Evolutionary conservation across 306 rosid genomes (phyloP), one percentile per base, ranked within the genome.

Genomic region (Malus orientalis): DNA sequence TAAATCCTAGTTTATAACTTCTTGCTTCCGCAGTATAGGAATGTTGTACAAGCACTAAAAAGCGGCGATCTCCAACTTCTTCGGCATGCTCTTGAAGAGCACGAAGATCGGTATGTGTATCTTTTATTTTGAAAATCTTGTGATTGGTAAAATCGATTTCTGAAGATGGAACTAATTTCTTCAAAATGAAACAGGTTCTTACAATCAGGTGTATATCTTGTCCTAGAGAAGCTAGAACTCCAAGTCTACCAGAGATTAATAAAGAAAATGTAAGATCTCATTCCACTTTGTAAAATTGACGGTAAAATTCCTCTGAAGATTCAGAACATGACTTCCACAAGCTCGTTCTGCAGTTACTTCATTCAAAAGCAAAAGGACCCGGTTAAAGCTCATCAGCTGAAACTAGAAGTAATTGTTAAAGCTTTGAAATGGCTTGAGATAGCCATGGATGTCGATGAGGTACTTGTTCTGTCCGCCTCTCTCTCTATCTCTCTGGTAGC

Each of bases 201-300:
- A 83, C 89, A 96, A 84, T 95, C 97, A 45, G 99, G 99, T 47
- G 99, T 95, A 27, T 92, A 90, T 88, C 97, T 95, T 61, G 99
- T 95, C 81, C 89, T 95, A 10, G 99, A 95, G 82, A 95, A 95
- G 88, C 84, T 95, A 80, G 99, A 95, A 86, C 99, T 95, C 69
- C 99, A 92, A 83, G 96, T 90, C 36, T 90, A 92, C 86, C 99
- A 92, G 89, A 90, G 97, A 85, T 77, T 95, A 84, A 81, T 95
- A 67, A 95, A 95, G 92, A 95, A 95, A 89, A 92, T 95, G 97
- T 90, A 79, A 88, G 85, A 70, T 76, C 67, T 63, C 69, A 11
- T 60, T 49, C 63, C 69, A 64, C 65, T 51, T 74, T 67, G 6
- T 63, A 57, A 23, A 36, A 78, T 11, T 54, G 76, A 30, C 53